Evolutionary conservation across 192 early-diverging fungal genomes (phyloP).

Genomic region (Geosiphon pyriformis): DNA sequence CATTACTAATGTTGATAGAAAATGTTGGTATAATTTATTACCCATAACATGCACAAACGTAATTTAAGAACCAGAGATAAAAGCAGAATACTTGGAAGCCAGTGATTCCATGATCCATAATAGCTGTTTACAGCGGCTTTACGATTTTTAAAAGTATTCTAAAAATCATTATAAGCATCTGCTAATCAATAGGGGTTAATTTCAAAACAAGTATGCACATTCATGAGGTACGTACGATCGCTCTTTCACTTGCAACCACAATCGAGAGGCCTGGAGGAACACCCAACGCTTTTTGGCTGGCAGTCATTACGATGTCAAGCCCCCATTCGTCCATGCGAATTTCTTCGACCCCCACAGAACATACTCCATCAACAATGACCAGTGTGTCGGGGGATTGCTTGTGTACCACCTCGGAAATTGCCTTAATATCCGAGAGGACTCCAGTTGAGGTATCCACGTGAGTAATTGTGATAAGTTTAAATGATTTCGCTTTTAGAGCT

Average conservation of each 20-base stretch:
- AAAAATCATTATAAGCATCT: no score
- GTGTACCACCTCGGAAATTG: slow-evolving; percentile 66
- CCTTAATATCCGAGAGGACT: slow-evolving; percentile 80
- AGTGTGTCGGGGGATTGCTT: slow-evolving; percentile 78
- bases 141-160: slow-evolving; percentile 57
- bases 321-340: slow-evolving; percentile 90
- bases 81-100: slow-evolving; percentile 69
- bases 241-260: slow-evolving; percentile 75
- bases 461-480: slow-evolving; percentile 87
- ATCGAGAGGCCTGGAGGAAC: slow-evolving; percentile 90
- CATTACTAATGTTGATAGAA: slow-evolving; percentile 71
- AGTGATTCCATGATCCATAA: slow-evolving; percentile 88
- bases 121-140: slow-evolving; percentile 80
- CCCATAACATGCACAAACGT: no score
- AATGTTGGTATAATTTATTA: no score
- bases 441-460: slow-evolving; percentile 97
- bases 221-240: slow-evolving; percentile 38
- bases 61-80: no score
- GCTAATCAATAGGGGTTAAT: no score
- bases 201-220: no score
- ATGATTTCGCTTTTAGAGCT: slow-evolving; percentile 59
- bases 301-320: slow-evolving; percentile 87
- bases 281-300: slow-evolving; percentile 93
- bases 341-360: slow-evolving; percentile 89
- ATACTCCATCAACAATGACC: slow-evolving; percentile 92